Evolutionary conservation across 441 rosid genomes (phyloP), one percentile per base, ranked within the genome.

Genomic region (Croton setiger): DNA sequence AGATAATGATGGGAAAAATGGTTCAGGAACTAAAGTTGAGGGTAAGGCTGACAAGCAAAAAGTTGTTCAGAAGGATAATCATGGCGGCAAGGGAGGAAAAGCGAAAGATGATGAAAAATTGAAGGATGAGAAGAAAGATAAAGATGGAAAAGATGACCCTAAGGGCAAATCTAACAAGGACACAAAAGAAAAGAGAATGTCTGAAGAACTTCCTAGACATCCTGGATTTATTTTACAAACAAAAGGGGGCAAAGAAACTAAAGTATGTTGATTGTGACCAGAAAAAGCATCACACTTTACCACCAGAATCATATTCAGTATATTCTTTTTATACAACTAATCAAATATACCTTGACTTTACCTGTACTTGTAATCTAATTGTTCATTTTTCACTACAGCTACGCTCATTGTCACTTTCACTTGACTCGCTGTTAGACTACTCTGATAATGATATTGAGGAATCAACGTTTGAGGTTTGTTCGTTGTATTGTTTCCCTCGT

Each of bases 371-470:
- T 68, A 43, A 12, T 27, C 53, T 78, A 69, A 73, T 66, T 45
- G 27, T 73, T 35, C 64, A 17, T 59, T 58, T 71, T 15, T 44
- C 20, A 62, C 68, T 21, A 62, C 84, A 92, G 96, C 67, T 88
- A 75, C 93, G 89, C 20, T 89, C 98, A 39, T 66, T 88, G 72
- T 88, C 99, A 1, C 84, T 87, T 76, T 91, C 98, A 7, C 87
- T 92, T 78, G 98, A 95, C 77, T 89, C 98, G 7, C 96, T 95
- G 66, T 77, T 91, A 89, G 97, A 88, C 70, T 96, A 96, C 83
- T 81, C 89, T 71, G 96, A 89, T 69, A 88, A 88, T 84, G 96
- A 92, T 70, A 74, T 84, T 59, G 97, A 92, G 60, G 98, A 96
- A 81, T 83, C 97, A 21, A 85, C 92, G 72, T 91, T 92, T 80